Evolutionary conservation across 2,329 filamentous ascomycete species (phyloP).

Genomic region (Bipolaris oryzae): DNA sequence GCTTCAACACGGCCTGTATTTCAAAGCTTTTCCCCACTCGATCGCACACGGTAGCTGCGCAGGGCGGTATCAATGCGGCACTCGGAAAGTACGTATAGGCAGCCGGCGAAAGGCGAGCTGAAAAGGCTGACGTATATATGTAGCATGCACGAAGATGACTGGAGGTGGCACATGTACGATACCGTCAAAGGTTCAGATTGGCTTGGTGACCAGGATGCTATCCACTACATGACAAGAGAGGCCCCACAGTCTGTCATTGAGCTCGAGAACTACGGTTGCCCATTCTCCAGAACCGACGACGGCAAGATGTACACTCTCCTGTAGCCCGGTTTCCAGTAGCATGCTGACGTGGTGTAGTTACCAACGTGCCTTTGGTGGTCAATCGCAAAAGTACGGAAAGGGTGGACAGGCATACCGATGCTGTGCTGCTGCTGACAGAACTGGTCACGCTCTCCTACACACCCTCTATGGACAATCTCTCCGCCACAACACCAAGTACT

Average conservation of each 20-base stretch:
- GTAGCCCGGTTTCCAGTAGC: background rate
- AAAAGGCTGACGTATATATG: slow-evolving; percentile 28
- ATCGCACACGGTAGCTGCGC: slow-evolving; percentile 78
- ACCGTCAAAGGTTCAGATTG: slow-evolving; percentile 98
- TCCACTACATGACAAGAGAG: slow-evolving; percentile 98
- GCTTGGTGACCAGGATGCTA: slow-evolving; percentile 96
- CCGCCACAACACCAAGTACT: slow-evolving; percentile 98
- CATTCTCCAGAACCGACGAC: slow-evolving; percentile 94
- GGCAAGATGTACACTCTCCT: slow-evolving; percentile 74
- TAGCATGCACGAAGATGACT: slow-evolving; percentile 94
- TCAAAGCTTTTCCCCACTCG: slow-evolving; percentile 84
- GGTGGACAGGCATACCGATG: slow-evolving; percentile 98
- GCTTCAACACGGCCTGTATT: slow-evolving; percentile 89
- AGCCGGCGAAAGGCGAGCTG: background rate
- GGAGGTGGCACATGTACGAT: slow-evolving; percentile 99
- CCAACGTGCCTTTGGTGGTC: slow-evolving; percentile 97
- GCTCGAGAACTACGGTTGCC: slow-evolving; percentile 96
- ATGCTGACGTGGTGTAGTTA: slow-evolving; percentile 62
- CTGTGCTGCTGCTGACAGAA: slow-evolving; percentile 94
- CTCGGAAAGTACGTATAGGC: slow-evolving; percentile 68
- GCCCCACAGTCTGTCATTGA: slow-evolving; percentile 90
- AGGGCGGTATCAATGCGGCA: slow-evolving; percentile 85
- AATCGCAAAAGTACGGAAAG: slow-evolving; percentile 93
- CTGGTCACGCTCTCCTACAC: slow-evolving; percentile 95
- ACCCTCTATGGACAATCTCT: slow-evolving; percentile 98